These are phyloP conservation scores for Psilocybe subaeruginosa DNA, from an alignment of 768 basidiomycete genomes.

Conservation along the genomic window DNA sequence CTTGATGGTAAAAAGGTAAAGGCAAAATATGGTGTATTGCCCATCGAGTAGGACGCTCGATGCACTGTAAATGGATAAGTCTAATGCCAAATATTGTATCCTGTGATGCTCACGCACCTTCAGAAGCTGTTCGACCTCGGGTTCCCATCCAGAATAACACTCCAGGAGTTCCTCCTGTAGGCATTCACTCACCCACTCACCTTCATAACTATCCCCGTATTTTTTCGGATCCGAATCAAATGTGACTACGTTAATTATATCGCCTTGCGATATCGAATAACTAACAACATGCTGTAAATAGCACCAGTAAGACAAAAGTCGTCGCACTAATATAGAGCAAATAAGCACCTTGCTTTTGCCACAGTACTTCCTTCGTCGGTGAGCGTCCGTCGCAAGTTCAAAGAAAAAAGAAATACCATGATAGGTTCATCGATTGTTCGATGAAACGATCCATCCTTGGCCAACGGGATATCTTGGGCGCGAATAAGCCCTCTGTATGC, in stretches of 20 bases:
- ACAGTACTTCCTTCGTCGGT: conserved; percentile 39
- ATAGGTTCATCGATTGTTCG: conserved; percentile 38
- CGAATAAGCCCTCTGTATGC: conserved; percentile 51
- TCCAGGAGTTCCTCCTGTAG: conserved; percentile 33
- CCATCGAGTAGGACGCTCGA: conserved; percentile 42
- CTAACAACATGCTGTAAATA: conserved; percentile 43
- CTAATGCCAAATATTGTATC: background rate
- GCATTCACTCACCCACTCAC: conserved; percentile 35
- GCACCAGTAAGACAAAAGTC: conserved; percentile 12
- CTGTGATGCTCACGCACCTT: conserved; percentile 21
- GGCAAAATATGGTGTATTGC: conserved; percentile 41
- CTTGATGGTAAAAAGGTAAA: conserved; percentile 40
- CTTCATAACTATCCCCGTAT: conserved; percentile 27
- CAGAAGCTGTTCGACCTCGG: conserved; percentile 32
- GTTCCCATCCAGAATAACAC: conserved; percentile 35
- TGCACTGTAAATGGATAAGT: conserved; percentile 27
- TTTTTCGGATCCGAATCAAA: conserved; percentile 39
- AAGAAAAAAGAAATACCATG: conserved; percentile 38
- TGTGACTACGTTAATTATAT: conserved; percentile 47
- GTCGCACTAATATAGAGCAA: background rate
- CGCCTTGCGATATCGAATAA: conserved; percentile 48
- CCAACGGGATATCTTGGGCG: conserved; percentile 32
- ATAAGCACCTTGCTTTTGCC: conserved; percentile 44
- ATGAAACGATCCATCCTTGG: conserved; percentile 29
- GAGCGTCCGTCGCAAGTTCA: background rate